Evolutionary conservation across 2,329 filamentous ascomycete genomes (phyloP).

Genomic region (Achaetomium macrosporum): DNA sequence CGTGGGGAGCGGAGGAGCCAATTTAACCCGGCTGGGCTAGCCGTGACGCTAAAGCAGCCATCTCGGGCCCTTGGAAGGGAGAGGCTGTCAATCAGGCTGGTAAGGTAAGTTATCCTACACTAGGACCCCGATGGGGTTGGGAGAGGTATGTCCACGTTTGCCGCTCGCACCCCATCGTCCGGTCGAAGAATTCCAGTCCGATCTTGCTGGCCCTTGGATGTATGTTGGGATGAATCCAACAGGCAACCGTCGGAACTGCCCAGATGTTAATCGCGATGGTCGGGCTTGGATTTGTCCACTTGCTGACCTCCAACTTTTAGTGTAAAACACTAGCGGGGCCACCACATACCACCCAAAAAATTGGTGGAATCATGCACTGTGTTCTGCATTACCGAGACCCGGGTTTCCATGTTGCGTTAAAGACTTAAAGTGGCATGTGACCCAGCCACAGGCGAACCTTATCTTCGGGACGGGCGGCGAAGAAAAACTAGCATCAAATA

Average conservation of each 20-base stretch:
- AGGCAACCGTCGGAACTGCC: neutral
- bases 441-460: neutral
- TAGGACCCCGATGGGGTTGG: no score
- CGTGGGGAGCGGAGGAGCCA: constrained; percentile 6
- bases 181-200: no score
- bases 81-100: neutral
- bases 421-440: neutral
- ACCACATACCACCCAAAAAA: neutral
- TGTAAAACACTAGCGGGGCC: neutral
- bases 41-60: constrained; percentile 4
- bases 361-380: constrained; percentile 5
- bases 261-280: neutral
- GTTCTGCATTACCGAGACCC: constrained; percentile 9
- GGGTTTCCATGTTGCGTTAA: neutral
- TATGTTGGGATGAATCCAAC: neutral
- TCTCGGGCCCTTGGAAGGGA: neutral
- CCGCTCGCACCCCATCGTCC: no score
- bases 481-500: neutral
- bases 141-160: no score
- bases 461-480: neutral
- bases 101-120: no score
- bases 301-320: constrained; percentile 5
- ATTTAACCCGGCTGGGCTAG: constrained; percentile 12
- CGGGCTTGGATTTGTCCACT: constrained; percentile 2
- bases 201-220: neutral